These are phyloP conservation scores for Cucurbitaria berberidis DNA, from an alignment of 2,329 filamentous ascomycete species.

Conservation along the genomic window DNA sequence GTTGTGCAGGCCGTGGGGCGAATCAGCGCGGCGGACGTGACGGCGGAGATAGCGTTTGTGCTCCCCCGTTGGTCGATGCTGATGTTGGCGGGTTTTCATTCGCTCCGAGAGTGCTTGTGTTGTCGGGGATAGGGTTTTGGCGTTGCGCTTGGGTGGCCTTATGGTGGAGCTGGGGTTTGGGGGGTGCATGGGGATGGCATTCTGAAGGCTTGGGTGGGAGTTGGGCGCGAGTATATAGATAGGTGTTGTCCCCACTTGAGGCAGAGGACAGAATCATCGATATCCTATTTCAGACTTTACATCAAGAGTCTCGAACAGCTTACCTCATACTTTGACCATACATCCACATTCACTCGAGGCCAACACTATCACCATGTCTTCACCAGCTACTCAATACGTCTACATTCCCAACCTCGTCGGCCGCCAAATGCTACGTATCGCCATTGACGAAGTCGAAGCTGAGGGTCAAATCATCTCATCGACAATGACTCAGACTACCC, in stretches of 20 bases:
- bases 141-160: conserved; percentile 17
- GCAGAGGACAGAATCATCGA: not conserved
- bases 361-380: conserved; percentile 32
- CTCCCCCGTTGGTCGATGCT: conserved; percentile 4
- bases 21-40: conserved; percentile 25
- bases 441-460: conserved; percentile 32
- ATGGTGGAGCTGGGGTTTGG: conserved; percentile 27
- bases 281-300: conserved; percentile 2
- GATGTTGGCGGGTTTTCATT: conserved; percentile 4
- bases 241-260: conserved; percentile 1
- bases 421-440: conserved; percentile 46
- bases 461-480: conserved; percentile 25
- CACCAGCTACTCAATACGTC: conserved; percentile 40
- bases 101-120: conserved; percentile 8
- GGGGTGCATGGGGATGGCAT: conserved; percentile 4
- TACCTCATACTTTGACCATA: conserved; percentile 1
- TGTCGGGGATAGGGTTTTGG: conserved; percentile 31
- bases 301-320: not conserved
- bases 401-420: conserved; percentile 50
- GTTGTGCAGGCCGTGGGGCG: conserved; percentile 17
- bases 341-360: conserved; percentile 8
- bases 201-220: conserved; percentile 1
- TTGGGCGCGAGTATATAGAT: conserved; percentile 10
- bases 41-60: conserved; percentile 16
- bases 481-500: conserved; percentile 16